A percentile compares a stretch with the other conserved stretches of the same genome.
Evolutionary conservation across 2,329 filamentous ascomycete genomes (phyloP).

Genomic region (Penicillium sp.): DNA sequence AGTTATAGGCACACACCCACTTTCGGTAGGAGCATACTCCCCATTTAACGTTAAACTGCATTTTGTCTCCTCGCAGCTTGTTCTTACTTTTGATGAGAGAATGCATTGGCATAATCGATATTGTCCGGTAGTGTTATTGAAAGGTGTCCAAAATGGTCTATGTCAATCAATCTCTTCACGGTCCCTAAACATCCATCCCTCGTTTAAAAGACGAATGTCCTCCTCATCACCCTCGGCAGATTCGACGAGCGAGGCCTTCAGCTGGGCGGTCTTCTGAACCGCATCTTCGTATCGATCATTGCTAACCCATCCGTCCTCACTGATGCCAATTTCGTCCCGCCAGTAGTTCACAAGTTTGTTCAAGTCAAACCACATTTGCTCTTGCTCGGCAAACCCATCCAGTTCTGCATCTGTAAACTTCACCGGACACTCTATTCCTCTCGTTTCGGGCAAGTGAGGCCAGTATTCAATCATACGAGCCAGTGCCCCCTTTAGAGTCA

Average conservation of each 20-base stretch:
- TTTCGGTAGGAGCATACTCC: no score
- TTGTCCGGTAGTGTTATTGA: no score
- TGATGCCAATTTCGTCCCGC: conserved; percentile 8
- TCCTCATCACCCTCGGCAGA: conserved; percentile 7
- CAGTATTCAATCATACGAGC: neutral
- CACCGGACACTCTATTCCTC: conserved; percentile 1
- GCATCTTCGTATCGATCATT: conserved; percentile 11
- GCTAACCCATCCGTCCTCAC: conserved; percentile 12
- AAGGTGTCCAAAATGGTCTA: no score
- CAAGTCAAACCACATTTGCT: conserved; percentile 9
- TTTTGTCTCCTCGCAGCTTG: no score
- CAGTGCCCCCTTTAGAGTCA: neutral
- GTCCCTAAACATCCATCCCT: conserved; percentile 14
- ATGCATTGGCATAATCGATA: no score
- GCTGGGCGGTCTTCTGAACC: conserved; percentile 5
- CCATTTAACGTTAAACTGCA: no score
- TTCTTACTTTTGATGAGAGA: no score
- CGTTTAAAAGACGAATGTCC: conserved; percentile 7
- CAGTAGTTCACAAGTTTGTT: conserved; percentile 6
- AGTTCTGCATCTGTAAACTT: conserved; percentile 3
- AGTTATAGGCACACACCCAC: no score
- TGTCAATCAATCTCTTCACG: no score
- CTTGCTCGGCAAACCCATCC: conserved; percentile 4
- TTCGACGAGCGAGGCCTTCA: conserved; percentile 8
- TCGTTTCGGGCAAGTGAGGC: neutral